Percentiles rank a stretch among this genome's conserved stretches.
Evolutionary conservation across 768 basidiomycete genomes (phyloP).

Genomic region (Coprinellus micaceus): DNA sequence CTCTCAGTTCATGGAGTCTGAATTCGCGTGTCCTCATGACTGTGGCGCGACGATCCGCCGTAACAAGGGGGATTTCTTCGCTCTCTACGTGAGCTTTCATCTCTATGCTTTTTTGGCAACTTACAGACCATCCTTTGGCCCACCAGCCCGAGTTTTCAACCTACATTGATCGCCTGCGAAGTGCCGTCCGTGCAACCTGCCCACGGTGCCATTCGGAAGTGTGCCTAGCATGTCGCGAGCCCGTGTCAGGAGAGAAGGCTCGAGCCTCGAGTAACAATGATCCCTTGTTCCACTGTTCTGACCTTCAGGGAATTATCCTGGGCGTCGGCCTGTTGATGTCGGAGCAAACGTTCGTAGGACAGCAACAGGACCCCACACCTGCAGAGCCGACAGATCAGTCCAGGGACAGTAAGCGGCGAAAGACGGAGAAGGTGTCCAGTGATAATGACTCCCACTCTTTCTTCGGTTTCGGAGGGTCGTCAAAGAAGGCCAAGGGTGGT

Average conservation of each 20-base stretch:
- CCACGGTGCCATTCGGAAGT: slow-evolving; percentile 55
- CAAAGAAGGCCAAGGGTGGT: slow-evolving; percentile 73
- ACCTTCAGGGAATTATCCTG: slow-evolving; percentile 83
- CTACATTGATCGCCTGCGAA: slow-evolving; percentile 64
- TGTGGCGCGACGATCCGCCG: slow-evolving; percentile 65
- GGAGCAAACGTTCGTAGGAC: slow-evolving; percentile 66
- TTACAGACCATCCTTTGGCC: slow-evolving; percentile 9
- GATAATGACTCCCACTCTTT: slow-evolving; percentile 56
- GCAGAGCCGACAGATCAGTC: slow-evolving; percentile 28
- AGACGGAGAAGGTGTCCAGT: slow-evolving; percentile 29
- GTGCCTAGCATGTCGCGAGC: slow-evolving; percentile 78
- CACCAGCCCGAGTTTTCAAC: slow-evolving; percentile 64
- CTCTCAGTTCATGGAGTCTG: slow-evolving; percentile 60
- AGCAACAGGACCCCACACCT: slow-evolving; percentile 32
- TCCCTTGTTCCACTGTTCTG: slow-evolving; percentile 82
- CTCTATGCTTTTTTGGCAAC: not conserved
- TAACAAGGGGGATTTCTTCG: slow-evolving; percentile 76
- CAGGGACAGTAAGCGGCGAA: slow-evolving; percentile 44
- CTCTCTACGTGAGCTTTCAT: slow-evolving; percentile 60
- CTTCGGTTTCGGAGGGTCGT: slow-evolving; percentile 36
- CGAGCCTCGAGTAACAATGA: slow-evolving; percentile 45
- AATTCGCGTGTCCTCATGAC: slow-evolving; percentile 67
- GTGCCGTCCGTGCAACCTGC: slow-evolving; percentile 59
- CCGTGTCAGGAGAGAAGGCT: slow-evolving; percentile 41
- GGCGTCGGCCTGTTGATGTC: slow-evolving; percentile 90